Conservation (phyloP, 179 eudicot species). For the Amaranthus tricolor region DNA sequence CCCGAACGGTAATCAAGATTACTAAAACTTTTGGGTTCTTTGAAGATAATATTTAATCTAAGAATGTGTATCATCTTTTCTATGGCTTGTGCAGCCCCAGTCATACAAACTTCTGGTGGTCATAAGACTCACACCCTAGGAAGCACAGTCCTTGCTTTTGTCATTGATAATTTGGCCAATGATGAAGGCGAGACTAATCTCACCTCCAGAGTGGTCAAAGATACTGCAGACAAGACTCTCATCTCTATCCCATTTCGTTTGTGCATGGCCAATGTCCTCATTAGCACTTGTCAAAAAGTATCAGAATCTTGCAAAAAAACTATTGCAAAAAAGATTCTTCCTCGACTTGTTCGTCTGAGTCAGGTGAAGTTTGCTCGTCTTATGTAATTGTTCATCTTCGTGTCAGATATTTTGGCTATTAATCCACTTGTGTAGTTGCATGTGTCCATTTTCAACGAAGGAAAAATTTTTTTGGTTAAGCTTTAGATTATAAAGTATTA, state of each 20-base stretch:
- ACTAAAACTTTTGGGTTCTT: neutral
- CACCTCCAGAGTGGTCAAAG: slow-evolving; percentile 14
- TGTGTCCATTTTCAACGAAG: too few relatives aligned
- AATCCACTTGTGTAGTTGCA: too few relatives aligned
- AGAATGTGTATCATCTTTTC: neutral
- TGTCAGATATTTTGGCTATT: neutral
- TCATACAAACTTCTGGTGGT: slow-evolving; percentile 32
- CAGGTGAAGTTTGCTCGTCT: slow-evolving; percentile 35
- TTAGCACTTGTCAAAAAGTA: slow-evolving; percentile 76
- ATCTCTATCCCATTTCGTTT: slow-evolving; percentile 52
- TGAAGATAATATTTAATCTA: neutral
- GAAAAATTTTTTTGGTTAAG: too few relatives aligned
- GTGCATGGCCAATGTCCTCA: slow-evolving; percentile 90
- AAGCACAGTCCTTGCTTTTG: slow-evolving; percentile 45
- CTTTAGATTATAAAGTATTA: too few relatives aligned
- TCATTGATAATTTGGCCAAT: slow-evolving; percentile 43
- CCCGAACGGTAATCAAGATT: slow-evolving; percentile 14
- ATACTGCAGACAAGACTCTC: slow-evolving; percentile 13
- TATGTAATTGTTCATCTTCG: neutral
- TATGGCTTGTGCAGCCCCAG: slow-evolving; percentile 19
- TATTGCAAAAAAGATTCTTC: slow-evolving; percentile 48
- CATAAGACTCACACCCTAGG: slow-evolving; percentile 6
- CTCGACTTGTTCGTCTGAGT: slow-evolving; percentile 39
- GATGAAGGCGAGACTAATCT: slow-evolving; percentile 17
- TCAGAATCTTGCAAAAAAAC: slow-evolving; percentile 50